Percentiles rank a stretch among this genome's conserved stretches.
Conservation (phyloP, 2,329 filamentous ascomycete genomes). For the Leptographium flavum region DNA sequence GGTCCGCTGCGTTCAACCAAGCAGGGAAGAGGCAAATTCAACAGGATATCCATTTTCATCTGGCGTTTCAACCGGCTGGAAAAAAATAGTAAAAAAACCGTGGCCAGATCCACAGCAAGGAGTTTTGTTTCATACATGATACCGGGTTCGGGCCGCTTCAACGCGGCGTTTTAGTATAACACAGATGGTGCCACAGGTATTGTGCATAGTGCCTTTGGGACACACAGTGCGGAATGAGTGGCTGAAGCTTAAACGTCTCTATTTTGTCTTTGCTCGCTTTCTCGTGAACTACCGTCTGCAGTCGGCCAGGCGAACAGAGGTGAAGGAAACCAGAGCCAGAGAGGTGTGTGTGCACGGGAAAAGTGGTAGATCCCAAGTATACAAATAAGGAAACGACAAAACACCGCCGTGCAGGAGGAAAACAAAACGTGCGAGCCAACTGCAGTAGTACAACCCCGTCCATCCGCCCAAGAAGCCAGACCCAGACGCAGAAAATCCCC, state of each 20-base stretch:
- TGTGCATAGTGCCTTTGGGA: no score
- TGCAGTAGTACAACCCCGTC: neutral
- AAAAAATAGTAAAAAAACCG: neutral
- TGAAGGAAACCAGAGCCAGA: neutral
- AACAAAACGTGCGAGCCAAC: neutral
- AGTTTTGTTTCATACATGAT: neutral
- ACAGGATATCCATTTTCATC: neutral
- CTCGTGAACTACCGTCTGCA: no score
- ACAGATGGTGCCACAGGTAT: no score
- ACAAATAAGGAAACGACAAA: neutral
- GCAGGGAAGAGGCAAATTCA: neutral
- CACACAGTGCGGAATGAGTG: no score
- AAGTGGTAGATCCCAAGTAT: no score
- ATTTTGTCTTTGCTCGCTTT: no score
- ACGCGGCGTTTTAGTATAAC: neutral
- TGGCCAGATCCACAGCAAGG: neutral
- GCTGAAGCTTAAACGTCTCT: no score
- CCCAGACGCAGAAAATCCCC: neutral
- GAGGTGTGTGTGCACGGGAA: no score
- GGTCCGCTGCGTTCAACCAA: slow-evolving; percentile 1
- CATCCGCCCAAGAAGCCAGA: neutral
- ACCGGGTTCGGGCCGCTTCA: neutral
- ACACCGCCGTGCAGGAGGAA: neutral
- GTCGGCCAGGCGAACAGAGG: neutral
- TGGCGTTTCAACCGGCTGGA: slow-evolving; percentile 7